Conservation (phyloP, 257 asterid genomes). For the Catharanthus roseus region DNA sequence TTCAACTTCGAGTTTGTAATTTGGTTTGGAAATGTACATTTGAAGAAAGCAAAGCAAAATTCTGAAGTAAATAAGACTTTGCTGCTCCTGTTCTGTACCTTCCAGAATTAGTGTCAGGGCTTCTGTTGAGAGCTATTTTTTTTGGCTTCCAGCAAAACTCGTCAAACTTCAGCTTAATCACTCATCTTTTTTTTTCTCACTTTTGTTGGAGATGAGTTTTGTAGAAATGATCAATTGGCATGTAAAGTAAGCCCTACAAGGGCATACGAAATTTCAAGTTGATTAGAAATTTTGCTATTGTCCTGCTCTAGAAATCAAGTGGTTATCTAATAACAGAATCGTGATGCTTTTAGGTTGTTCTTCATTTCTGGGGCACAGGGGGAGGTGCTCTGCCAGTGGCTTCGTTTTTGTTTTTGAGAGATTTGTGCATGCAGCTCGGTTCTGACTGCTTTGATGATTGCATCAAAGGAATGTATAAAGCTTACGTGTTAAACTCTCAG, state of each 20-base stretch:
- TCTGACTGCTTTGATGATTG: conserved; percentile 82
- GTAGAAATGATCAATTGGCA: background rate
- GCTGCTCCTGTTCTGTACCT: background rate
- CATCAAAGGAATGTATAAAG: conserved; percentile 89
- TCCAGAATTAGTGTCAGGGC: background rate
- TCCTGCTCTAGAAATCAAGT: background rate
- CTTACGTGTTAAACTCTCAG: conserved; percentile 81
- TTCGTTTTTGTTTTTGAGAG: conserved; percentile 81
- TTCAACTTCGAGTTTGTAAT: background rate
- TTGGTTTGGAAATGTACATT: background rate
- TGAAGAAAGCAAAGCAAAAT: background rate
- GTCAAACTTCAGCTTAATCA: background rate
- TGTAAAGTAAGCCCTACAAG: background rate
- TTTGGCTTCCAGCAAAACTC: background rate
- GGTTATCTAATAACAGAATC: background rate
- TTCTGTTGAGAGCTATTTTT: background rate
- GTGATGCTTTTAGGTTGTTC: conserved; percentile 57
- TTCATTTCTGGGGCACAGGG: conserved; percentile 97
- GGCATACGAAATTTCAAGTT: background rate
- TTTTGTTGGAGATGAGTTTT: background rate
- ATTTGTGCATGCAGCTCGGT: conserved; percentile 67
- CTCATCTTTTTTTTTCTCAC: background rate
- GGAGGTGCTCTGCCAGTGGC: conserved; percentile 88
- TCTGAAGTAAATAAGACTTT: background rate
- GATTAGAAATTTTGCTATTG: background rate